A percentile compares a stretch with the other conserved stretches of the same genome.
Conservation (phyloP, 2,329 filamentous ascomycete genomes). For the Pseudohalonectria lignicola region DNA sequence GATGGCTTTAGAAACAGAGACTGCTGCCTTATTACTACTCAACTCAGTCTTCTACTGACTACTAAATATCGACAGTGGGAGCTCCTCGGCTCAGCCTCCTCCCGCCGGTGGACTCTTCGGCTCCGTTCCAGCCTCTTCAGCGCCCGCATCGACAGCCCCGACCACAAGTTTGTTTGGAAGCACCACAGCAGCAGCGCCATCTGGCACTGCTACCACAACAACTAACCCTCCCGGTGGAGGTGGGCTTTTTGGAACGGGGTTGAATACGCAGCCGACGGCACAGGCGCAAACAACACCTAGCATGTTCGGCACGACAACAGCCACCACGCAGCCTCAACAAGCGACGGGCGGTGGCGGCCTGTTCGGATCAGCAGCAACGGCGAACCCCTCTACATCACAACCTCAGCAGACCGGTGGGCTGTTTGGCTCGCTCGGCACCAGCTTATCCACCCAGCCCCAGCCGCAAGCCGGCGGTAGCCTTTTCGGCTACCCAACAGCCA, state of each 20-base stretch:
- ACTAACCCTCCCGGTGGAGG: conserved; percentile 9
- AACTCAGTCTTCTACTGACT: too few species aligned
- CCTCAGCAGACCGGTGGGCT: conserved; percentile 11
- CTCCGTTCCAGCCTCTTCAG: too few species aligned
- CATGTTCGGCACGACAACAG: conserved; percentile 7
- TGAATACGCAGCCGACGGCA: conserved; percentile 3
- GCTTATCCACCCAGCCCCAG: too few species aligned
- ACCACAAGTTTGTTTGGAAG: conserved; percentile 6
- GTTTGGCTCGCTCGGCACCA: conserved; percentile 6
- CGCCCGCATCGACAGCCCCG: too few species aligned
- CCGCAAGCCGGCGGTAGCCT: conserved; percentile 4
- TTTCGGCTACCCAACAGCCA: conserved; percentile 3
- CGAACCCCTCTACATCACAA: conserved; percentile 14
- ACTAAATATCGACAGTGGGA: too few species aligned
- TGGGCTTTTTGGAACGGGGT: conserved; percentile 9
- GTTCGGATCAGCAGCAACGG: conserved; percentile 15
- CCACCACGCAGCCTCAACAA: conserved; percentile 10
- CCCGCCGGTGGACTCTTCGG: conserved; percentile 25
- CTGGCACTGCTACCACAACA: conserved; percentile 3
- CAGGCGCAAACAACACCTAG: too few species aligned
- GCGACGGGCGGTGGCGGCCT: conserved; percentile 11
- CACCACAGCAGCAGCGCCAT: conserved; percentile 1
- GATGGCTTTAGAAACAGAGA: too few species aligned
- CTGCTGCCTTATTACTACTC: too few species aligned
- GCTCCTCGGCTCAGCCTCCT: conserved; percentile 15